Evolutionary conservation across 768 basidiomycete species (phyloP).

Genomic region (Suillus variegatus): DNA sequence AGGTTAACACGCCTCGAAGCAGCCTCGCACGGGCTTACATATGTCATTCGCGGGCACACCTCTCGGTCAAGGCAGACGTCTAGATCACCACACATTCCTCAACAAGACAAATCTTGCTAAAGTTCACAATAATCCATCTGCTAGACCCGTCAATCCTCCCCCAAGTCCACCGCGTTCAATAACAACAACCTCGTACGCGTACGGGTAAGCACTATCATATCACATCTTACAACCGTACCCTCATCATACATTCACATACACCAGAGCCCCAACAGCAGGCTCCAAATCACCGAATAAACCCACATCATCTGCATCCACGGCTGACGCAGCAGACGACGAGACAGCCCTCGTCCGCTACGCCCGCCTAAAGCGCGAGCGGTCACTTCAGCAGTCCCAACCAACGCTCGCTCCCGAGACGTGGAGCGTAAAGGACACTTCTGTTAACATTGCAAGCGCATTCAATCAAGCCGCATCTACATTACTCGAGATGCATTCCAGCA

Average conservation of each 20-base stretch:
- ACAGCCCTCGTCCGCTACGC: slow-evolving; percentile 49
- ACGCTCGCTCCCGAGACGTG: slow-evolving; percentile 63
- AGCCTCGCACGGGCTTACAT: slow-evolving; percentile 32
- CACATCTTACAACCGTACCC: slow-evolving; percentile 17
- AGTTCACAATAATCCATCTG: slow-evolving; percentile 29
- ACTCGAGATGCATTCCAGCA: slow-evolving; percentile 44
- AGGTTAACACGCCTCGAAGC: slow-evolving; percentile 4
- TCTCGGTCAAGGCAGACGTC: slow-evolving; percentile 82
- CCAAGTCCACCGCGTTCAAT: slow-evolving; percentile 42
- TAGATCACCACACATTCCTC: slow-evolving; percentile 79
- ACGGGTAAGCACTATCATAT: slow-evolving; percentile 52
- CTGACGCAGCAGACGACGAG: slow-evolving; percentile 46
- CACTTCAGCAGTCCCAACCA: slow-evolving; percentile 19
- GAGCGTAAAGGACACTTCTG: slow-evolving; percentile 80
- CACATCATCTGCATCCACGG: slow-evolving; percentile 38
- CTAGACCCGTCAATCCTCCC: slow-evolving; percentile 28
- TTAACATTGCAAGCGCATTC: slow-evolving; percentile 84
- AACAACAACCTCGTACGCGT: slow-evolving; percentile 61
- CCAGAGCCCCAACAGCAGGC: slow-evolving; percentile 55
- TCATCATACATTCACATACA: slow-evolving; percentile 19
- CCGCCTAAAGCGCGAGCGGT: slow-evolving; percentile 46
- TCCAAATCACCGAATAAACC: slow-evolving; percentile 63
- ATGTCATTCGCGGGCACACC: slow-evolving; percentile 90
- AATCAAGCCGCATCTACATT: slow-evolving; percentile 59
- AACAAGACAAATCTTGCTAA: slow-evolving; percentile 48